These are phyloP conservation scores for Pseudophaeomoniella oleicola DNA, from an alignment of 2,329 filamentous ascomycete species.

Conservation along the genomic window DNA sequence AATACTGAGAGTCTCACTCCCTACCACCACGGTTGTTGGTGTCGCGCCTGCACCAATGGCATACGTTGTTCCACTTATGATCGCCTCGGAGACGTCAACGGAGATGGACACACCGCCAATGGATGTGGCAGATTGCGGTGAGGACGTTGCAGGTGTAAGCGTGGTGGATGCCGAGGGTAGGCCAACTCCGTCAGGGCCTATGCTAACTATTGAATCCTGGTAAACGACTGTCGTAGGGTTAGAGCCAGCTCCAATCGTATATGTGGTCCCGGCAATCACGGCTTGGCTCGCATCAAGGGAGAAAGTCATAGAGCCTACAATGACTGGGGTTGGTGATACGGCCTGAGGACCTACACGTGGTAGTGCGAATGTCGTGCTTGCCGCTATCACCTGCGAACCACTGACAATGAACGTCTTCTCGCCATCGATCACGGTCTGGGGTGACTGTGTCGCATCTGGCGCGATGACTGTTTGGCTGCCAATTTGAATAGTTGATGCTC, in stretches of 20 bases:
- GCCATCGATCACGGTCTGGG: constrained; percentile 6
- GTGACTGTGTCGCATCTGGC: constrained; percentile 5
- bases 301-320: constrained; percentile 10
- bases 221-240: constrained; percentile 30
- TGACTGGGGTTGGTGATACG: constrained; percentile 2
- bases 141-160: constrained; percentile 10
- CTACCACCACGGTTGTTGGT: constrained; percentile 32
- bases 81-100: constrained; percentile 13
- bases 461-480: constrained; percentile 9
- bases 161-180: constrained; percentile 21
- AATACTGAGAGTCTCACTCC: constrained; percentile 37
- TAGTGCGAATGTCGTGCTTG: constrained; percentile 5
- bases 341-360: constrained; percentile 1
- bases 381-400: constrained; percentile 8
- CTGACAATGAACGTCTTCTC: constrained; percentile 9
- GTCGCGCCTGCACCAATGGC: constrained; percentile 32
- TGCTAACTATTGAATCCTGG: constrained; percentile 36
- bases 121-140: neutral
- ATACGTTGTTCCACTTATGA: constrained; percentile 37
- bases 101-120: constrained; percentile 10
- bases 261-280: constrained; percentile 36
- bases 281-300: constrained; percentile 11
- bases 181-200: constrained; percentile 35
- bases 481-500: constrained; percentile 9
- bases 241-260: constrained; percentile 34